A percentile compares a stretch with the other conserved stretches of the same genome.
Conservation (phyloP, 768 basidiomycete species). For the Xanthoconium purpureum region DNA sequence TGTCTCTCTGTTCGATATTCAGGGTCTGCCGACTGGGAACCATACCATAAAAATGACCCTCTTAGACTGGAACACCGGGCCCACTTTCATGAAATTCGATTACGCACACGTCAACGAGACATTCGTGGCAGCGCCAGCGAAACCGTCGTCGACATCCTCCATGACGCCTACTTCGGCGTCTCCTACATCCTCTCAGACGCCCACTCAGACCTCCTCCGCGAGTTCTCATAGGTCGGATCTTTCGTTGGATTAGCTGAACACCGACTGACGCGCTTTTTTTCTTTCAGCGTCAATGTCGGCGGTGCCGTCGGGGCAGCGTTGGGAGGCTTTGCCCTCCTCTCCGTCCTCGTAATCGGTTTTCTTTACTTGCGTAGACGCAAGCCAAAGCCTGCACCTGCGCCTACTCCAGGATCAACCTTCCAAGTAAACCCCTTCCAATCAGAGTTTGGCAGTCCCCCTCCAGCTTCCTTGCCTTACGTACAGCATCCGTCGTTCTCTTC, state of each 20-base stretch:
- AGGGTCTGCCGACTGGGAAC: constrained; percentile 14
- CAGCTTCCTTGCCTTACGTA: not conserved
- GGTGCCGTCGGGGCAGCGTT: constrained; percentile 13
- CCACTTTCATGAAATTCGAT: constrained; percentile 28
- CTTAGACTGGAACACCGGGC: constrained; percentile 14
- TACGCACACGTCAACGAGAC: constrained; percentile 26
- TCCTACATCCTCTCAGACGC: not conserved
- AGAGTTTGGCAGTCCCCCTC: not conserved
- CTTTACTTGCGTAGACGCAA: constrained; percentile 9
- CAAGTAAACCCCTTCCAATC: constrained; percentile 5
- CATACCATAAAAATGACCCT: constrained; percentile 24
- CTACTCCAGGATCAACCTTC: not conserved
- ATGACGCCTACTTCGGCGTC: not conserved
- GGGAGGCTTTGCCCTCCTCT: constrained; percentile 7
- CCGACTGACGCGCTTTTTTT: not conserved
- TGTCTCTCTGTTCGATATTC: constrained; percentile 15
- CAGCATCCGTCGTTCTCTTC: not conserved
- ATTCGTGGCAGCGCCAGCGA: constrained; percentile 6
- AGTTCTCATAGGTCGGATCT: constrained; percentile 6
- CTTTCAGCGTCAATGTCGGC: constrained; percentile 13
- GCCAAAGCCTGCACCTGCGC: not conserved
- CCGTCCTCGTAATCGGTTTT: not conserved
- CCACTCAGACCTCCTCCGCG: not conserved
- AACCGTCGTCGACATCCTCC: not conserved
- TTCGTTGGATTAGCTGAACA: not conserved